These are phyloP conservation scores for Penicillium sp. DNA, from an alignment of 2,329 filamentous ascomycete genomes.

Conservation along the genomic window DNA sequence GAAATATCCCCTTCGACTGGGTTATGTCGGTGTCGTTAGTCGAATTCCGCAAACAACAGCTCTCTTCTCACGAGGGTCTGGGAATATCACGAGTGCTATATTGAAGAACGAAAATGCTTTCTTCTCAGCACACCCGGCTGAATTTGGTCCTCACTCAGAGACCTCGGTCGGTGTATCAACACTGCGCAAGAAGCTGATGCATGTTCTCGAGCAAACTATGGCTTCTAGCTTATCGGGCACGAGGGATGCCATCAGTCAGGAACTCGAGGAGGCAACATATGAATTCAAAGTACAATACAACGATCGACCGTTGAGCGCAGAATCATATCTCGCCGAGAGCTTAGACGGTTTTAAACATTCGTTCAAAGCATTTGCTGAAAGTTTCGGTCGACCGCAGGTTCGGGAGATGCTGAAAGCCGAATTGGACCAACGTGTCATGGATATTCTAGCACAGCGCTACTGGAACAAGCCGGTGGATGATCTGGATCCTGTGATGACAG, in stretches of 20 bases:
- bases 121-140: constrained; percentile 79
- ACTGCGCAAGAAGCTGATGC: constrained; percentile 93
- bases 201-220: constrained; percentile 96
- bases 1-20: constrained; percentile 92
- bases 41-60: constrained; percentile 70
- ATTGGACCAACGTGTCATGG: constrained; percentile 91
- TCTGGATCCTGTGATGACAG: constrained; percentile 67
- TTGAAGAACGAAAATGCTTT: constrained; percentile 85
- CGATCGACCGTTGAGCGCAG: constrained; percentile 88
- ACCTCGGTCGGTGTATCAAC: constrained; percentile 82
- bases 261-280: constrained; percentile 94
- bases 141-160: constrained; percentile 75
- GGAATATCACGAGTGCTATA: constrained; percentile 80
- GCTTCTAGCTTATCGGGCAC: constrained; percentile 87
- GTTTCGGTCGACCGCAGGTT: constrained; percentile 88
- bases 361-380: constrained; percentile 90
- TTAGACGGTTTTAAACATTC: constrained; percentile 96
- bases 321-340: constrained; percentile 94
- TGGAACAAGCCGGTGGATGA: constrained; percentile 97
- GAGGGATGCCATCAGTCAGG: constrained; percentile 88
- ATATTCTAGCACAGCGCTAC: constrained; percentile 88
- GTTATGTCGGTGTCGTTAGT: constrained; percentile 94
- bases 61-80: constrained; percentile 81
- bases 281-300: constrained; percentile 99
- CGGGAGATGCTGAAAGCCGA: constrained; percentile 87